These are phyloP conservation scores for Chytriomyces sp. DNA, from an alignment of 192 early-diverging fungal genomes.

Conservation along the genomic window DNA sequence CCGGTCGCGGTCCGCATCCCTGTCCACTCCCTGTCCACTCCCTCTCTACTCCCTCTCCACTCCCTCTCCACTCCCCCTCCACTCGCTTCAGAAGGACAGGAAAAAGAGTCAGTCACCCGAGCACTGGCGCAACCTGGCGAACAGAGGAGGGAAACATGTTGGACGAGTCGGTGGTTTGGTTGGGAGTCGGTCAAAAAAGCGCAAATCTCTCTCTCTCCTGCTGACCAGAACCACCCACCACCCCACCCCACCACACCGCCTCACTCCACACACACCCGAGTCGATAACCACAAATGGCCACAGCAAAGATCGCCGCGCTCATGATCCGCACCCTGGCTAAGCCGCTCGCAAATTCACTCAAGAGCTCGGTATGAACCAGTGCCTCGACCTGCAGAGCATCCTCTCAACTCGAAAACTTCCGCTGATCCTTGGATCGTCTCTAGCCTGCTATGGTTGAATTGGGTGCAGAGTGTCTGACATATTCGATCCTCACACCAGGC, in stretches of 20 bases:
- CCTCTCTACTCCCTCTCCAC: too few species aligned
- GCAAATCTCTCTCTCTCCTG: too few species aligned
- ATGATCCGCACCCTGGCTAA: slow-evolving; percentile 48
- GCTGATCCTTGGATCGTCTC: too few species aligned
- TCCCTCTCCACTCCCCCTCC: too few species aligned
- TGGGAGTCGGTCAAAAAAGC: neutral
- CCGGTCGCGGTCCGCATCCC: neutral
- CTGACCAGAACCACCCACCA: too few species aligned
- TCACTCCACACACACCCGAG: neutral
- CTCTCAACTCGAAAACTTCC: neutral
- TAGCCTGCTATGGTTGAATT: too few species aligned
- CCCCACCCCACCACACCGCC: neutral
- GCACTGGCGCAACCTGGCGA: slow-evolving; percentile 1
- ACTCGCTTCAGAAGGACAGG: too few species aligned
- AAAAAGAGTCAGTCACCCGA: neutral
- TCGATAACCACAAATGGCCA: slow-evolving; percentile 19
- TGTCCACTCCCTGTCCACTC: too few species aligned
- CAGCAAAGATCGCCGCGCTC: slow-evolving; percentile 44
- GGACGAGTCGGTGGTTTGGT: neutral
- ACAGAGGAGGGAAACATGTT: slow-evolving; percentile 15
- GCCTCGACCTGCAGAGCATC: neutral
- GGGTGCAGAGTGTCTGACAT: neutral
- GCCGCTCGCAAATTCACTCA: slow-evolving; percentile 49
- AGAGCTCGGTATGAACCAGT: slow-evolving; percentile 27
- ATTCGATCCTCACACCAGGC: slow-evolving; percentile 12